A percentile compares a stretch with the other conserved stretches of the same genome.
These are phyloP conservation scores for Caryopteris hybrid DNA, from an alignment of 305 asterid genomes.

Conservation along the genomic window DNA sequence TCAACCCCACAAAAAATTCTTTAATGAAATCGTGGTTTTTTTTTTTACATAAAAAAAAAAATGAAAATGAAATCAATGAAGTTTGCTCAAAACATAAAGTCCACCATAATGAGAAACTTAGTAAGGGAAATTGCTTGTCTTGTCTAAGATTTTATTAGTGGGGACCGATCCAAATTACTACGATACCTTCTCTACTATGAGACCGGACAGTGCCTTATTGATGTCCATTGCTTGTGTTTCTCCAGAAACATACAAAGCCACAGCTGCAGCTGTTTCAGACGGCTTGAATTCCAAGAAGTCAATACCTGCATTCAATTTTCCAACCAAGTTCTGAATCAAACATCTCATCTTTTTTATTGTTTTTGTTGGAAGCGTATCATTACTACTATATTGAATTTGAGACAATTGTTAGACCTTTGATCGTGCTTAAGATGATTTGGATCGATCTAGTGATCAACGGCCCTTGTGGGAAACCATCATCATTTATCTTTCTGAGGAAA, in stretches of 20 bases:
- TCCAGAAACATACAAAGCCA: slow-evolving; percentile 46
- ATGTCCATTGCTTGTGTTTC: slow-evolving; percentile 37
- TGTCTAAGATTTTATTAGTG: slow-evolving; percentile 12
- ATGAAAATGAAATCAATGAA: not conserved
- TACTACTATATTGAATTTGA: not conserved
- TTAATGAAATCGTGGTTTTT: not conserved
- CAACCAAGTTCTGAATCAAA: slow-evolving; percentile 28
- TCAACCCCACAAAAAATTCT: slow-evolving; percentile 3
- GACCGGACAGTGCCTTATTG: slow-evolving; percentile 47
- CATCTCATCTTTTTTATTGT: not conserved
- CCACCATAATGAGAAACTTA: slow-evolving; percentile 2
- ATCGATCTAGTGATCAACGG: slow-evolving; percentile 37
- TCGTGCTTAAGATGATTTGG: slow-evolving; percentile 44
- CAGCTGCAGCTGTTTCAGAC: slow-evolving; percentile 76
- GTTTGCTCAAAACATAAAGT: not conserved
- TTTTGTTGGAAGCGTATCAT: not conserved
- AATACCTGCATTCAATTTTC: slow-evolving; percentile 63
- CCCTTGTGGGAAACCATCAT: slow-evolving; percentile 16
- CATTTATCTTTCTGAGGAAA: slow-evolving; percentile 39
- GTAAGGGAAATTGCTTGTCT: not conserved
- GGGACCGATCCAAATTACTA: slow-evolving; percentile 21
- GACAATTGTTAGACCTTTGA: slow-evolving; percentile 41
- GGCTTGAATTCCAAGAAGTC: slow-evolving; percentile 86
- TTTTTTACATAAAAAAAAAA: not conserved
- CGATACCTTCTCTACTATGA: slow-evolving; percentile 53